Conservation (phyloP, 176 grass and related monocot species). For the Musa schizocarpa region DNA sequence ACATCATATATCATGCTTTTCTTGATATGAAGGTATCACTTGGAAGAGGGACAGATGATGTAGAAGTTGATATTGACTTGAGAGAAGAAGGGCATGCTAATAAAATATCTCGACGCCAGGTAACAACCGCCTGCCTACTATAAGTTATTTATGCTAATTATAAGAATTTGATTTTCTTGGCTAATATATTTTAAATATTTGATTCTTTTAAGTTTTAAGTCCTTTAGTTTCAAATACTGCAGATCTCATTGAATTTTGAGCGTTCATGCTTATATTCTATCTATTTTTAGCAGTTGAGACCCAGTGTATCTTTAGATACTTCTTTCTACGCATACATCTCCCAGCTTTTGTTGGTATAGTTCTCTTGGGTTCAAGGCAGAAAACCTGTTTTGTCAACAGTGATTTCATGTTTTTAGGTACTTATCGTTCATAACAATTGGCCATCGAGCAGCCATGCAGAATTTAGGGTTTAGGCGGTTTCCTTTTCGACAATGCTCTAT, state of each 20-base stretch:
- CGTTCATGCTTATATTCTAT: neutral
- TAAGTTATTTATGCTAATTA: neutral
- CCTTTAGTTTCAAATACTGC: neutral
- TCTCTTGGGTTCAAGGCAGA: too few relatives aligned
- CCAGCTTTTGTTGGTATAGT: too few relatives aligned
- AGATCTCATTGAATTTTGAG: neutral
- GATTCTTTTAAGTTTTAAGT: slow-evolving; percentile 1
- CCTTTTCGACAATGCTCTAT: too few relatives aligned
- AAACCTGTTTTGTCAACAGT: too few relatives aligned
- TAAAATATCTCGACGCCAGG: slow-evolving; percentile 89
- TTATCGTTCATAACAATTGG: too few relatives aligned
- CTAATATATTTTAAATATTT: neutral
- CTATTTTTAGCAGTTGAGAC: too few relatives aligned
- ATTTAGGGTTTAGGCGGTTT: too few relatives aligned
- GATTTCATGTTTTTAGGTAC: too few relatives aligned
- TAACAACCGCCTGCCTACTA: slow-evolving; percentile 20
- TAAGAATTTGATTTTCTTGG: neutral
- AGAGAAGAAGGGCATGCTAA: slow-evolving; percentile 87
- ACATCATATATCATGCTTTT: neutral
- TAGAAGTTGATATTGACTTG: slow-evolving; percentile 97
- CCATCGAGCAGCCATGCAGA: too few relatives aligned
- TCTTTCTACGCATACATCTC: too few relatives aligned
- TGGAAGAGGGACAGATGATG: slow-evolving; percentile 84
- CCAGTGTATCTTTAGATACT: too few relatives aligned
- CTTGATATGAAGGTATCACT: slow-evolving; percentile 59